Evolutionary conservation across 192 early-diverging fungal species (phyloP).

Genomic region (Coemansia sp.): DNA sequence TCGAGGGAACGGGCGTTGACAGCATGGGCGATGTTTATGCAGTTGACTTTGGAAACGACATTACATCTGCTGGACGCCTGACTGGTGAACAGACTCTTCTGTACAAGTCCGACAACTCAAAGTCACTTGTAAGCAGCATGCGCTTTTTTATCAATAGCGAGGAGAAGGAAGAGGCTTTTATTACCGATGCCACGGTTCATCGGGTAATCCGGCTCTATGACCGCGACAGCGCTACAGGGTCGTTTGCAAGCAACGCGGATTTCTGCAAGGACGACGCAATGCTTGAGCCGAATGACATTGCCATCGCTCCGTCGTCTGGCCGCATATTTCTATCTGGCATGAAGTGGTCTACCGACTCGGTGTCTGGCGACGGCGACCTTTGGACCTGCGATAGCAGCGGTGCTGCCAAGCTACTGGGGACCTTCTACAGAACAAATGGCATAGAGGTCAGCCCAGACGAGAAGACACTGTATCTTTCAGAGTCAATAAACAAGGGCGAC

Average conservation of each 20-base stretch:
- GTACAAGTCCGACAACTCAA: neutral
- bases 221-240: neutral
- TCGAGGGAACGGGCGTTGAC: conserved; percentile 9
- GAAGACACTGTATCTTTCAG: conserved; percentile 56
- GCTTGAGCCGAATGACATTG: conserved; percentile 55
- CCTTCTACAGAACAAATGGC: conserved; percentile 57
- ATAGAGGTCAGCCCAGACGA: conserved; percentile 59
- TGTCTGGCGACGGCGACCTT: conserved; percentile 49
- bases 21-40: conserved; percentile 3
- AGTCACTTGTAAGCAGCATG: conserved; percentile 7
- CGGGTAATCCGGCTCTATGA: conserved; percentile 3
- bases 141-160: neutral
- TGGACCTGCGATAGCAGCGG: conserved; percentile 52
- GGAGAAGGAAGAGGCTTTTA: conserved; percentile 2
- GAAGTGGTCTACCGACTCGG: conserved; percentile 39
- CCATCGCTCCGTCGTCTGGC: conserved; percentile 36
- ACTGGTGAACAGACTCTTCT: conserved; percentile 3
- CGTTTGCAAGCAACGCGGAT: conserved; percentile 10
- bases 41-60: conserved; percentile 2
- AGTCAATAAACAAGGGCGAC: conserved; percentile 46
- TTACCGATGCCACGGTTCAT: conserved; percentile 3
- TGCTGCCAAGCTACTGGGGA: conserved; percentile 27
- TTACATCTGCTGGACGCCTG: neutral
- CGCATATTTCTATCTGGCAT: conserved; percentile 48
- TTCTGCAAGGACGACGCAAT: conserved; percentile 42